Conservation (phyloP, 805 yeast species). For the Lipomyces mesembrius region DNA sequence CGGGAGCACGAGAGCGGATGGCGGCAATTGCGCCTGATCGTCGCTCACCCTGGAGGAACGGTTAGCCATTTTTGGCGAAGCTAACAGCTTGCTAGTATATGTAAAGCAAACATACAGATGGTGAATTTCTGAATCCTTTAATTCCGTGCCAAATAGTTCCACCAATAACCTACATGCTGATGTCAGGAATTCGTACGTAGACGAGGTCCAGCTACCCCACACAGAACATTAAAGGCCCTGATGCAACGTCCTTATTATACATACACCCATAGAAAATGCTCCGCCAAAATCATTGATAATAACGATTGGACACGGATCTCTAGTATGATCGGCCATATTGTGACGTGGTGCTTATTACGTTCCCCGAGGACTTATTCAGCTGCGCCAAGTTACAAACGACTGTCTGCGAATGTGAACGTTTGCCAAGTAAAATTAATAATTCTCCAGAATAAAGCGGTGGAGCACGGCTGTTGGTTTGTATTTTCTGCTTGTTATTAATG, state of each 20-base stretch:
- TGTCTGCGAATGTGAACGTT: not conserved
- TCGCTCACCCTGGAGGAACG: conserved; percentile 74
- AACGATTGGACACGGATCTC: conserved; percentile 99
- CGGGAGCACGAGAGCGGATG: conserved; percentile 95
- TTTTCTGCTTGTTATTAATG: not conserved
- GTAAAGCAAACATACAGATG: conserved; percentile 48
- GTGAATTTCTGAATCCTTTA: conserved; percentile 97
- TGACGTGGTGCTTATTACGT: not conserved
- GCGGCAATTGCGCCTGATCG: conserved; percentile 87
- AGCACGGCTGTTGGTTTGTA: not conserved
- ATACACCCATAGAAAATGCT: conserved; percentile 96
- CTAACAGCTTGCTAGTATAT: not conserved
- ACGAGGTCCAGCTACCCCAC: not conserved
- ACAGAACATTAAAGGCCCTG: not conserved
- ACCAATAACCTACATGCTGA: conserved; percentile 63
- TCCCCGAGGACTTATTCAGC: not conserved
- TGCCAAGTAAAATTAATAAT: not conserved
- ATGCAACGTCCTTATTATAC: conserved; percentile 27
- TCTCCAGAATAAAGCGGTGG: not conserved
- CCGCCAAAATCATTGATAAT: conserved; percentile 97
- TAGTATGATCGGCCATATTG: conserved; percentile 80
- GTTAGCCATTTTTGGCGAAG: not conserved
- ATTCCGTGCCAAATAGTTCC: conserved; percentile 99
- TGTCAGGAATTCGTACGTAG: not conserved
- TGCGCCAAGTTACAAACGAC: not conserved